Conservation (phyloP, 805 yeast genomes). For the Kluyveromyces wickerhamii region DNA sequence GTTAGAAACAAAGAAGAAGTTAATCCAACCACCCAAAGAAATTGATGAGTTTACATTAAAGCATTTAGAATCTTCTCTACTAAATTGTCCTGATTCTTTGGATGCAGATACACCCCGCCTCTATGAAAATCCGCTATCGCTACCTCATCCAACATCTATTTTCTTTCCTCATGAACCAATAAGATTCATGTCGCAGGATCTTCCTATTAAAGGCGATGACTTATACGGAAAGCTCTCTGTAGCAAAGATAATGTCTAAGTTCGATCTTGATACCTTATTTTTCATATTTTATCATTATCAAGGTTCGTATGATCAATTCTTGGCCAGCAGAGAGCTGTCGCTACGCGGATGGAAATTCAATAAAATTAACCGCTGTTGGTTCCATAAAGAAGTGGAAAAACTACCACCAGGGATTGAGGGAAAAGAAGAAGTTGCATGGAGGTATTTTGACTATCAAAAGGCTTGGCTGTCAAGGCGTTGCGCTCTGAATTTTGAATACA, state of each 20-base stretch:
- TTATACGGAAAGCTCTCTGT: constrained; percentile 32
- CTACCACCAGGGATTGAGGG: constrained; percentile 74
- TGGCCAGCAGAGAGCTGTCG: constrained; percentile 74
- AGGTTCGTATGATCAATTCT: constrained; percentile 61
- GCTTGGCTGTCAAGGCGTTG: constrained; percentile 54
- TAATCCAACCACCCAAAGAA: constrained; percentile 25
- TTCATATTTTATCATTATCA: constrained; percentile 83
- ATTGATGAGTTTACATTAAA: constrained; percentile 24
- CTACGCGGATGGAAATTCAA: constrained; percentile 72
- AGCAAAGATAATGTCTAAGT: constrained; percentile 57
- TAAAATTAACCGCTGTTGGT: constrained; percentile 31
- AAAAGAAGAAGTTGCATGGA: constrained; percentile 42
- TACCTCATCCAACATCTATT: constrained; percentile 83
- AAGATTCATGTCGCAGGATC: constrained; percentile 24
- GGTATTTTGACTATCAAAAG: constrained; percentile 79
- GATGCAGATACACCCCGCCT: constrained; percentile 74
- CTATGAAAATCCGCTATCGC: constrained; percentile 57
- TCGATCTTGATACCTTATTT: constrained; percentile 82
- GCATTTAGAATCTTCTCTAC: constrained; percentile 63
- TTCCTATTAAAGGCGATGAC: constrained; percentile 16
- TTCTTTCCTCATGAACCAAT: constrained; percentile 61
- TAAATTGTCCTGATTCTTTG: constrained; percentile 88
- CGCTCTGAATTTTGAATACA: constrained; percentile 24
- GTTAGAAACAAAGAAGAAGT: constrained; percentile 22
- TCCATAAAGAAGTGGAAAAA: constrained; percentile 61